Percentiles rank a stretch among this genome's conserved stretches.
These are phyloP conservation scores for Geum urbanum DNA, from an alignment of 306 rosid genomes.

Conservation along the genomic window DNA sequence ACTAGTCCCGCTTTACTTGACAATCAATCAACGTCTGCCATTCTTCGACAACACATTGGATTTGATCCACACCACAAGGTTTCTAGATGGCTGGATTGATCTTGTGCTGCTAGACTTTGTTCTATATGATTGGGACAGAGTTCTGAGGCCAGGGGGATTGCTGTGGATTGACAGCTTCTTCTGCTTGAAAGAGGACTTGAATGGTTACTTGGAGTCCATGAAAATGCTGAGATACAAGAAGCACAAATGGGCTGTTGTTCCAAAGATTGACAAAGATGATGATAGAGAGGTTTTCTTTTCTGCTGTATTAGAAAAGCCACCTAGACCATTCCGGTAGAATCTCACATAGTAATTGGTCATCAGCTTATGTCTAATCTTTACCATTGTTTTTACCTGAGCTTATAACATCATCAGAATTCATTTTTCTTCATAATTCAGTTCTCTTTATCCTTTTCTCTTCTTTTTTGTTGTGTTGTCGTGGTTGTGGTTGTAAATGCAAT, in stretches of 20 bases:
- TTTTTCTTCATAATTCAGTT: too few species aligned
- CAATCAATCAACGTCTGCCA: slow-evolving; percentile 65
- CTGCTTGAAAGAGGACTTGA: slow-evolving; percentile 60
- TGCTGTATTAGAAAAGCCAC: slow-evolving; percentile 67
- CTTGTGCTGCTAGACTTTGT: slow-evolving; percentile 62
- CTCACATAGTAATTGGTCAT: not conserved
- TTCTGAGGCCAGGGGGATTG: slow-evolving; percentile 73
- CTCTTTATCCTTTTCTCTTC: too few species aligned
- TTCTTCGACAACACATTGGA: slow-evolving; percentile 68
- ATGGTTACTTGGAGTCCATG: slow-evolving; percentile 53
- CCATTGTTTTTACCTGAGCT: not conserved
- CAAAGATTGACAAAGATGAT: slow-evolving; percentile 68
- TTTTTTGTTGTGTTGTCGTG: too few species aligned
- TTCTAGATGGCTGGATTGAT: slow-evolving; percentile 83
- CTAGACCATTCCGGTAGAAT: slow-evolving; percentile 56
- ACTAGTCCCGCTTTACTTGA: slow-evolving; percentile 62
- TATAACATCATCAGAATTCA: too few species aligned
- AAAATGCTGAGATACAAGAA: slow-evolving; percentile 54
- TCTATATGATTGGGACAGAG: slow-evolving; percentile 73
- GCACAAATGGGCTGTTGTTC: slow-evolving; percentile 65
- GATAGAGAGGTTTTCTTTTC: slow-evolving; percentile 66
- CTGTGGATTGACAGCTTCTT: slow-evolving; percentile 79
- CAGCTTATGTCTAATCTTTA: not conserved
- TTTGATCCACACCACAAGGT: slow-evolving; percentile 73
- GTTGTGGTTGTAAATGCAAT: too few species aligned